Evolutionary conservation across 441 rosid genomes (phyloP), one percentile per base, ranked within the genome.

Genomic region (Aquilaria agallochum): DNA sequence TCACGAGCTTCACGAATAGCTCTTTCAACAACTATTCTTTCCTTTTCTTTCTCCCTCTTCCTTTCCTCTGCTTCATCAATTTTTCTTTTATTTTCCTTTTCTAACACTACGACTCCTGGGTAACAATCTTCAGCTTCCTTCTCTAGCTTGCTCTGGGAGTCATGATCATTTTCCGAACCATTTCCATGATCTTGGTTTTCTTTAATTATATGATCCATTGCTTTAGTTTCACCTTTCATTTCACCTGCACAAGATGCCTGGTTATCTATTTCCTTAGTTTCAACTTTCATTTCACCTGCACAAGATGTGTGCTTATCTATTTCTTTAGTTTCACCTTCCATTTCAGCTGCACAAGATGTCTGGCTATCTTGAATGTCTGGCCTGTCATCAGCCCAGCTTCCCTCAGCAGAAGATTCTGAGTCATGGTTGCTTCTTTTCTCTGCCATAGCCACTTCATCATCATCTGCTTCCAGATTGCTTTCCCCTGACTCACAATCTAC

Each of bases 1-100:
- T 83, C 96, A 48, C 96, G 92, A 54, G 94, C 99, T 79, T 95
- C 99, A 57, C 91, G 79, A 48, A 95, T 88, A 63, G 95, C 99
- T 78, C 97, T 88, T 73, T 89, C 96, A 56, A 91, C 99, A 78
- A 81, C 95, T 56, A 75, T 58, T 74, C 96, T 80, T 75, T 86
- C 88, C 67, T 73, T 82, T 59, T 78, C 90, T 55, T 64, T 83
- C 72, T 86, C 91, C 63, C 72, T 71, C 62, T 78, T 86, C 63
- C 68, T 79, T 66, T 67, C 79, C 71, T 75, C 88, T 58, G 59
- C 71, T 64, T 78, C 87, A 68, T 84, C 86, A 65, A 61, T 74
- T 83, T 73, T 81, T 58, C 59, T 76, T 31, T 32, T 54, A 46
- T 64, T 66, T 51, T 76, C 55, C 63, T 75, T 79, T 59, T 68